A percentile compares a stretch with the other conserved stretches of the same genome.
Evolutionary conservation across 2,329 filamentous ascomycete species (phyloP).

Genomic region (Fusarium nelsonii): DNA sequence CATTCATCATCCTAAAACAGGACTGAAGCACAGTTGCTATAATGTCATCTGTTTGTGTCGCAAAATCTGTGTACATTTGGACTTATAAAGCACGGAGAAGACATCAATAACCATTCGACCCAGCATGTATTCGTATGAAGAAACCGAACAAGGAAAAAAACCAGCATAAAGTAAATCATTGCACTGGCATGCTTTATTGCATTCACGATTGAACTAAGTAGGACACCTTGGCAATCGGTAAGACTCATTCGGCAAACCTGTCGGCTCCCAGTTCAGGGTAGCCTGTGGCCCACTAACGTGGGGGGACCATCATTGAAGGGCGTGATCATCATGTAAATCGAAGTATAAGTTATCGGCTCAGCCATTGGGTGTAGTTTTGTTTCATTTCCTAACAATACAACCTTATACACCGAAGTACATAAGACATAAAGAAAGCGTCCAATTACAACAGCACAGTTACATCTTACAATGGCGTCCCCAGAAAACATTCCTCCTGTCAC

Average conservation of each 20-base stretch:
- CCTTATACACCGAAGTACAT: neutral
- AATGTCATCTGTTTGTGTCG: too few species aligned
- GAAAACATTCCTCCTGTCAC: conserved; percentile 41
- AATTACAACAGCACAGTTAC: neutral
- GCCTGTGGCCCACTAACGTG: conserved; percentile 13
- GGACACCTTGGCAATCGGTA: neutral
- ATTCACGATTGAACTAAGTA: neutral
- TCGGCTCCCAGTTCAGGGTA: conserved; percentile 24
- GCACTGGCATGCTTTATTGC: too few species aligned
- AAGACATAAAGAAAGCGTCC: neutral
- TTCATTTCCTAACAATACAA: neutral
- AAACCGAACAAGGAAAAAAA: neutral
- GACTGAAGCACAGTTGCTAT: neutral
- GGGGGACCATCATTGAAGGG: conserved; percentile 27
- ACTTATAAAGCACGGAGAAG: neutral
- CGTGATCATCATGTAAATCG: neutral
- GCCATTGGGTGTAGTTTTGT: neutral
- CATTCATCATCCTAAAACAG: too few species aligned
- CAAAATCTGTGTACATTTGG: neutral
- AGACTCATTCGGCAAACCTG: conserved; percentile 21
- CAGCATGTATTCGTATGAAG: too few species aligned
- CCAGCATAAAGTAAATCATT: neutral
- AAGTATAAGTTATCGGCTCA: conserved; percentile 20
- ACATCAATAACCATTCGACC: too few species aligned
- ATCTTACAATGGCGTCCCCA: conserved; percentile 36